phyloP scores from a whole-genome alignment of 2,329 filamentous ascomycete species.

The Drechslera avenae region DNA sequence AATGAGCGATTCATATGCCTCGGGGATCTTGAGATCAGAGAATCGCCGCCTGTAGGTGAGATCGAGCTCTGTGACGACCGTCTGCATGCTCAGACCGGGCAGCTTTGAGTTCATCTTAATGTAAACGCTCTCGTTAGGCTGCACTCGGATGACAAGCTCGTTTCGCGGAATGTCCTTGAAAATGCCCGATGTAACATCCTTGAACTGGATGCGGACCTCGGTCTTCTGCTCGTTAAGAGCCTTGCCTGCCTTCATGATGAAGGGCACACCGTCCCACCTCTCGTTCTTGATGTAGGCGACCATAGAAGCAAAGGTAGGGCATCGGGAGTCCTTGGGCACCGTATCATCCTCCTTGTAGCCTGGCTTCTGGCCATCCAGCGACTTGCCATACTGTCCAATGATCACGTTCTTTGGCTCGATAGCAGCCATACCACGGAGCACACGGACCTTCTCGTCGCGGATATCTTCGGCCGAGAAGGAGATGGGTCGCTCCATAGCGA shows the following conservation, averaged over 20 bases:
- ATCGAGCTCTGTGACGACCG: slow-evolving; percentile 96
- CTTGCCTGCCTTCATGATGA: slow-evolving; percentile 99
- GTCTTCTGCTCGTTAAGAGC: slow-evolving; percentile 99
- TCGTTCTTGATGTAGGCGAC: slow-evolving; percentile 99
- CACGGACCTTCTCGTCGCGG: slow-evolving; percentile 97
- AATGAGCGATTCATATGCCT: slow-evolving; percentile 98
- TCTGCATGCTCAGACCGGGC: slow-evolving; percentile 98
- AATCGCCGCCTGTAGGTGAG: slow-evolving; percentile 97
- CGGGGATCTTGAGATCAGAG: slow-evolving; percentile 98
- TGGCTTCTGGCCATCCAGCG: slow-evolving; percentile 93
- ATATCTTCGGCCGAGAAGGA: slow-evolving; percentile 98
- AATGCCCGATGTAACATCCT: slow-evolving; percentile 98
- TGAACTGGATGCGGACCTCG: slow-evolving; percentile 98
- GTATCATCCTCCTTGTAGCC: slow-evolving; percentile 99
- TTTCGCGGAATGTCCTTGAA: slow-evolving; percentile 99
- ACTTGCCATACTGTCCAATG: slow-evolving; percentile 97
- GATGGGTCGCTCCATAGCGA: slow-evolving; percentile 97
- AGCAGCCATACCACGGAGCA: slow-evolving; percentile 87
- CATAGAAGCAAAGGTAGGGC: slow-evolving; percentile 96
- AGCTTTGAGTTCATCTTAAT: slow-evolving; percentile 99
- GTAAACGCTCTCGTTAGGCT: slow-evolving; percentile 99
- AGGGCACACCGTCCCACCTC: slow-evolving; percentile 97
- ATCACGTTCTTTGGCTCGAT: slow-evolving; percentile 99
- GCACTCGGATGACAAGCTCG: slow-evolving; percentile 98
- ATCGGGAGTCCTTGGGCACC: slow-evolving; percentile 94